Percentiles rank a stretch among this genome's conserved stretches.
Evolutionary conservation across 768 basidiomycete species (phyloP).

Genomic region (Lactarius evosmus): DNA sequence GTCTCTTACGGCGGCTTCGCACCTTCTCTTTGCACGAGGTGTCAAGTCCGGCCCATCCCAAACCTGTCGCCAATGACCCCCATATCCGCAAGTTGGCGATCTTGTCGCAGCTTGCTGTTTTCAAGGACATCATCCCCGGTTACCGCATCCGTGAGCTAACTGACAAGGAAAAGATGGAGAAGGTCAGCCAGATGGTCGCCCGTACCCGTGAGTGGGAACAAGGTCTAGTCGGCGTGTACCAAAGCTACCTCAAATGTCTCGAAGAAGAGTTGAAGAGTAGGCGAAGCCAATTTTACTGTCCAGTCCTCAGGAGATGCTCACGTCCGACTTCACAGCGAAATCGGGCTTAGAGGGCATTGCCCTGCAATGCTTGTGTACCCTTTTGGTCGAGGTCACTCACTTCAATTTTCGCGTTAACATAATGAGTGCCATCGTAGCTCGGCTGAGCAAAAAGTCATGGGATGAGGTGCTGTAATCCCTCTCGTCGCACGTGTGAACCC

Average conservation of each 20-base stretch:
- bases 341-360: slow-evolving; percentile 64
- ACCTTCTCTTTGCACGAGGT: slow-evolving; percentile 83
- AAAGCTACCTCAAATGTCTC: slow-evolving; percentile 79
- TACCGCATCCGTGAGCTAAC: slow-evolving; percentile 92
- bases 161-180: slow-evolving; percentile 86
- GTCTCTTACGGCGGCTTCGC: slow-evolving; percentile 82
- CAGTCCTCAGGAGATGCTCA: slow-evolving; percentile 1
- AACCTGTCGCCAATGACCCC: slow-evolving; percentile 73
- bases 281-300: slow-evolving; percentile 27
- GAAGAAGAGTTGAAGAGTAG: slow-evolving; percentile 86
- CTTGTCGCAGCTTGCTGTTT: slow-evolving; percentile 88
- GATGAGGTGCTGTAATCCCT: slow-evolving; percentile 59
- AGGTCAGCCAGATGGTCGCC: slow-evolving; percentile 90
- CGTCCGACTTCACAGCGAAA: slow-evolving; percentile 44
- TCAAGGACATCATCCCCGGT: slow-evolving; percentile 93
- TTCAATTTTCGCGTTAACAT: slow-evolving; percentile 97
- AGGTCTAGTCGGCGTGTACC: slow-evolving; percentile 84
- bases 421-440: slow-evolving; percentile 80
- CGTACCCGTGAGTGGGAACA: slow-evolving; percentile 94
- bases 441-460: slow-evolving; percentile 84
- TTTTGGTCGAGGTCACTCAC: slow-evolving; percentile 80
- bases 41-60: slow-evolving; percentile 61
- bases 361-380: slow-evolving; percentile 83
- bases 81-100: slow-evolving; percentile 85
- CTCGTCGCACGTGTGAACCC: slow-evolving; percentile 21